Evolutionary conservation across 2,329 filamentous ascomycete genomes (phyloP), one percentile per base, ranked within the genome.

Genomic region (Cercospora sp.): DNA sequence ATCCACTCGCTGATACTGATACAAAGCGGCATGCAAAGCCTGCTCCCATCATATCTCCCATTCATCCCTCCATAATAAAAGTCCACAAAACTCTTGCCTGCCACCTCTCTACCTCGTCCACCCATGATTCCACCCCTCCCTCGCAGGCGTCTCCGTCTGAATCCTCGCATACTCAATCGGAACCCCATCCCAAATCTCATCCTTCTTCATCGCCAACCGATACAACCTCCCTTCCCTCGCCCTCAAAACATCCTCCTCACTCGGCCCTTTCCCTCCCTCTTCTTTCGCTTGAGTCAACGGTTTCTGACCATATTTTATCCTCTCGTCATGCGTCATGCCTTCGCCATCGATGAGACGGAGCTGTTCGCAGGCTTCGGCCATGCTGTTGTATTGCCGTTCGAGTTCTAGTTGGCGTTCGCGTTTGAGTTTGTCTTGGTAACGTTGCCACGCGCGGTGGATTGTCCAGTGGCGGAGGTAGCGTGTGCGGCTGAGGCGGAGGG

Each of bases 381-480:
- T 98, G 77, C 87, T 88, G 77, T 92, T 90, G 82, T 94, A 93
- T 83, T 88, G 88, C 51, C 91, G 85, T 82, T 93, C 88, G 58
- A 97, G 86, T 79, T 94, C 92, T 64, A 85, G 82, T 77, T 91
- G 86, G 62, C 88, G 85, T 39, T 83, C 81, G 71, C 86, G 83
- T 60, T 89, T 89, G 75, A 89, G 86, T 78, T 91, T 87, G 73
- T 89, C 86, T 75, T 90, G 89, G 81, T 90, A 91, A 31, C 98
- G 85, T 75, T 92, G 86, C 93, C 94, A 98, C 23, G 94, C 94
- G 75, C 95, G 93, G 84, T 98, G 94, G 80, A 99, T 98, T 62
- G 95, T 98, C 95, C 95, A 99, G 85, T 99, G 95, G 58, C 95
- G 92, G 72, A 99, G 89, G 80, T 89, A 87, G 66, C 95, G 90